These are phyloP conservation scores for Ogataea kodamae DNA, from an alignment of 805 yeast species.

Conservation along the genomic window DNA sequence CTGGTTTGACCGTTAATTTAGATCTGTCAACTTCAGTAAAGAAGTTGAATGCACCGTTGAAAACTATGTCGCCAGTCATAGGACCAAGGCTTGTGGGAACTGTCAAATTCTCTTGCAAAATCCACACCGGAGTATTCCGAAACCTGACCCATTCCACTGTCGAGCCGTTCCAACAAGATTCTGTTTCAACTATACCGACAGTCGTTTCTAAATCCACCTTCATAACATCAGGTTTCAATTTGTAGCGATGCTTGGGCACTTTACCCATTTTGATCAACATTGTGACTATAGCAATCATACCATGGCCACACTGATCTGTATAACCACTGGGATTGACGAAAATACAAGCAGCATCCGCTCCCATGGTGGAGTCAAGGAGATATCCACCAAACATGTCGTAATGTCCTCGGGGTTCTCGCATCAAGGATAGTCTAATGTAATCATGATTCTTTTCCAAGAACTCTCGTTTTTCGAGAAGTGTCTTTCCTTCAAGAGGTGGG, in stretches of 20 bases:
- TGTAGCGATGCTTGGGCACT: constrained; percentile 19
- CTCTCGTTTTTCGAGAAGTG: constrained; percentile 23
- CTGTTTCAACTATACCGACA: constrained; percentile 22
- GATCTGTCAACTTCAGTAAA: constrained; percentile 17
- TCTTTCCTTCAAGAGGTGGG: constrained; percentile 23
- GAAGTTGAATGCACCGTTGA: constrained; percentile 28
- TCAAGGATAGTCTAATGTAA: constrained; percentile 23
- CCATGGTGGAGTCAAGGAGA: constrained; percentile 18
- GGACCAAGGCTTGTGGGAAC: constrained; percentile 19
- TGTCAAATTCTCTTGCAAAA: constrained; percentile 14
- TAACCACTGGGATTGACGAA: constrained; percentile 29
- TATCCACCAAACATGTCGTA: constrained; percentile 31
- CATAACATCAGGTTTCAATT: constrained; percentile 22
- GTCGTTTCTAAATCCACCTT: constrained; percentile 24
- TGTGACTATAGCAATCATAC: constrained; percentile 26
- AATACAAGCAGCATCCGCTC: constrained; percentile 25
- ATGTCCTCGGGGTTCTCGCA: constrained; percentile 31
- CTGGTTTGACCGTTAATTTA: constrained; percentile 15
- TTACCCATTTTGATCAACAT: constrained; percentile 19
- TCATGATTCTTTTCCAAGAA: constrained; percentile 21
- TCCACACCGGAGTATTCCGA: constrained; percentile 25
- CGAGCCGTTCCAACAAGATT: constrained; percentile 26
- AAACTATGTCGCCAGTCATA: constrained; percentile 26
- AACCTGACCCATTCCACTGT: constrained; percentile 25
- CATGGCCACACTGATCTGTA: constrained; percentile 32